Base-by-base conservation (phyloP, 768 basidiomycete species). In the Tulasnella sp. region DNA sequence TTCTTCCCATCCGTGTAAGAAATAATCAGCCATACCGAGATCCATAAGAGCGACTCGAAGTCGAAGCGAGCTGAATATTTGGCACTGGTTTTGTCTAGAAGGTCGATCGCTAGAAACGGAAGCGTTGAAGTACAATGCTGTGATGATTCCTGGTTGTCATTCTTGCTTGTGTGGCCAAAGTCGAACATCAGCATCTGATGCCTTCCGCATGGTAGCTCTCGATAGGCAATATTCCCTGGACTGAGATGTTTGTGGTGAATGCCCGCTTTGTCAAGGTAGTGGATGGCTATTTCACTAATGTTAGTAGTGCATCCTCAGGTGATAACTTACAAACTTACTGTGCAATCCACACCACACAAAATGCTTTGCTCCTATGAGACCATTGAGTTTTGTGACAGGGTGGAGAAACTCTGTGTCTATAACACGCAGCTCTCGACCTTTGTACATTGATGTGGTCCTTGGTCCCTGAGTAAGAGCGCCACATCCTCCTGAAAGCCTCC, bases 361-460 rank as follows among this genome's bases (percentile, higher is more conserved):
- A 39, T 20, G n/a, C 46, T 32, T 25, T 22, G 20, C 20, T 12
- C 7, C 22, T 5, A 31, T 12, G 20, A 45, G 16, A 5, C 32
- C 22, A 37, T n/a, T n/a, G n/a, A n/a, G n/a, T n/a, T n/a, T n/a
- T n/a, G 27, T 12, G 46, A 48, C 16, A 25, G 16, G 31, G 5
- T 48, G 24, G 9, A 48, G 7, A 10, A 20, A n/a, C 33, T 48
- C 46, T 19, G 31, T 37, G 8, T n/a, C 29, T 13, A 39, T 29
- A 7, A 48, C 8, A 9, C 46, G 46, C 31, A 48, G 46, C 13
- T 48, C 46, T 5, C 46, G 46, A 20, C 37, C 13, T 27, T 48
- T 20, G 33, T 34, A 34, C 16, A 37, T 10, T 8, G 16, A 5
- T 32, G 27, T 5, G 16, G 27, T 10, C 12, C 12, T 12, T n/a